phyloP scores from a whole-genome alignment of 208 protist species.

The Hexamita inflata region DNA sequence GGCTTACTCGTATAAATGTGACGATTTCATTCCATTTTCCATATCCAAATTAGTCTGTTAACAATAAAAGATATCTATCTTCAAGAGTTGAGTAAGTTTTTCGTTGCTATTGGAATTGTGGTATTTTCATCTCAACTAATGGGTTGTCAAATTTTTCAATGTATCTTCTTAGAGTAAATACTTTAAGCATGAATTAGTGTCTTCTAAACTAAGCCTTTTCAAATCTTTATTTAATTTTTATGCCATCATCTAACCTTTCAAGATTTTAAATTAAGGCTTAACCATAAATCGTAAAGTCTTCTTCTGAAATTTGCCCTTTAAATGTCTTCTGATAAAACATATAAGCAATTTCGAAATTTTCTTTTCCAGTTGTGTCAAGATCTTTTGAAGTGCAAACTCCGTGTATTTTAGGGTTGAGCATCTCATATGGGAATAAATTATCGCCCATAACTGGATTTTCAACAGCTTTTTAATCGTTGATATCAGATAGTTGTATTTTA shows the following conservation, averaged over 20 bases:
- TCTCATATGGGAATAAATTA: not conserved
- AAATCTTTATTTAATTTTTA: not conserved
- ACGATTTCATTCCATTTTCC: constrained; percentile 14
- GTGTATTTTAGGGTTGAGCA: not conserved
- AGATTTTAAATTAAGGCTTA: constrained; percentile 23
- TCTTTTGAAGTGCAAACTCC: not conserved
- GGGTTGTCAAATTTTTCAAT: constrained; percentile 9
- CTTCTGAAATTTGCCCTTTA: not conserved
- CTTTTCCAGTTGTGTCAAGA: not conserved
- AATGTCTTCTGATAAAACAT: constrained; percentile 1
- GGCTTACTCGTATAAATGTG: not conserved
- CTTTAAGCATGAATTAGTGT: not conserved
- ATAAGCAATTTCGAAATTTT: constrained; percentile 10
- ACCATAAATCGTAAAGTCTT: not conserved
- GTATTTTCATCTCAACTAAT: not conserved
- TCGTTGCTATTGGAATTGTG: not conserved
- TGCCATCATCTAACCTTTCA: not conserved
- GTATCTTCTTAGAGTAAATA: not conserved
- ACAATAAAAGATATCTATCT: constrained; percentile 3
- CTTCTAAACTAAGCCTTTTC: not conserved
- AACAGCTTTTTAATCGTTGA: not conserved
- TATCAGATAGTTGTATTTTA: not conserved
- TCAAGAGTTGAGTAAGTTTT: not conserved
- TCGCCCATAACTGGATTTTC: not conserved
- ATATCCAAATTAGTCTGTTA: not conserved